Base-by-base conservation (phyloP, 768 basidiomycete genomes). In the Suillus ampliporus region DNA sequence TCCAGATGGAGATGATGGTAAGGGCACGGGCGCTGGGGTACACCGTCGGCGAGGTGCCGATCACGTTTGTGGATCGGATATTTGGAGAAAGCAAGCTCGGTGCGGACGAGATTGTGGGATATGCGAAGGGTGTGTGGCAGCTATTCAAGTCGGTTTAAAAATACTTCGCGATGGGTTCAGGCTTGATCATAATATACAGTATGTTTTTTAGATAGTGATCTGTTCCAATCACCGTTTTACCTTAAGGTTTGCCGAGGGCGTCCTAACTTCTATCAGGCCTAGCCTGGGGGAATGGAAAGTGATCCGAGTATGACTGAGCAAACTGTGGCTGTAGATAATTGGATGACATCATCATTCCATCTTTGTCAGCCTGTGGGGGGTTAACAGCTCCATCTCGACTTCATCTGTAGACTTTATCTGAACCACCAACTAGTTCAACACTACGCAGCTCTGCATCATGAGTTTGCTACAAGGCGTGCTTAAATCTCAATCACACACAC, bases 1-100 rank as follows among this genome's bases (percentile, higher is more conserved):
- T 97, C 81, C 95, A 97, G 82, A 97, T 97, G 95, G 95, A 97
- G 74, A 97, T 96, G 90, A 96, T 96, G 85, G 95, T 94, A 21
- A 86, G 95, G 1, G 95, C 95, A 5, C 84, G 89, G 23, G 86
- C 91, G 2, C 77, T 93, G 60, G 94, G 92, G 6, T 96, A 94
- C 76, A 86, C 84, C 5, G 88, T 97, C 0, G 95, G 94, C 5
- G 95, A 97, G 74, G 85, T 97, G 28, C 95, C 95, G 1, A 97
- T 97, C 65, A 97, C 94, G 3, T 97, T 97, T 69, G 95, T 96
- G 50, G 95, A 97, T 77, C 86, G 95, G 41, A 89, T 97, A 71
- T 96, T 91, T 74, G 95, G 95, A 1, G 94, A 96, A 77, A 95
- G 93, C 75, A 97, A 97, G 77, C 81, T 97, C 48, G 91, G 92